Base-by-base conservation (phyloP, 805 yeast genomes). In the Phaffomyces opuntiae region DNA sequence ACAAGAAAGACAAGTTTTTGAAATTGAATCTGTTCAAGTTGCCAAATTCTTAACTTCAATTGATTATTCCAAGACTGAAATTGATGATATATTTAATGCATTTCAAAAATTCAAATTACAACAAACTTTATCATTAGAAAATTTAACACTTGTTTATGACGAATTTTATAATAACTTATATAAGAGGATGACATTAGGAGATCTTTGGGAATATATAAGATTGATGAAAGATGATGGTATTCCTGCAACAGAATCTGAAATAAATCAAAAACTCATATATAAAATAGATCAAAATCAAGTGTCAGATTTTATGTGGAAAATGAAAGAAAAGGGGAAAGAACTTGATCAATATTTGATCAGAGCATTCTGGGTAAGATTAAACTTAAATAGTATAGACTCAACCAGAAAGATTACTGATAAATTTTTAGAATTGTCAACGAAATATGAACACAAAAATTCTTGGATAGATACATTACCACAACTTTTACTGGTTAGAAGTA, bases 201-300 rank as follows among this genome's bases (percentile, higher is more conserved):
- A 55, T 21, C 25, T 50, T 31, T 11, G 36, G 9, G 43, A 31
- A 21, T 53, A 47, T 21, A 12, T 51, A 8, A 21, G 38, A 9
- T 17, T 47, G 21, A 43, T 54, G 48, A 43, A 46, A 8, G 35
- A 46, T 4, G 48, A 41, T 29, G 53, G 52, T 11, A 14, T 49
- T 2, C 36, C 27, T 12, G 13, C 39, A 4, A 11, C 48, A 3
- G 38, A 45, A 8, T 31, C 45, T 26, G 19, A 16, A 16, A 31
- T 42, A 1, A 31, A 47, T 5, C 47, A 44, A 13, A 44, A 44
- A 12, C 26, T 47, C n/a, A 44, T 49, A 8, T 44, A 43, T n/a
- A 40, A 32, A 14, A 17, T 24, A 9, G 29, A 46, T 44, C 33
- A 27, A 13, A 9, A 9, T 5, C 7, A 8, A 3, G 16, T 47